These are phyloP conservation scores for Secale cereale DNA, from an alignment of 176 grass and related monocot genomes.

Conservation along the genomic window DNA sequence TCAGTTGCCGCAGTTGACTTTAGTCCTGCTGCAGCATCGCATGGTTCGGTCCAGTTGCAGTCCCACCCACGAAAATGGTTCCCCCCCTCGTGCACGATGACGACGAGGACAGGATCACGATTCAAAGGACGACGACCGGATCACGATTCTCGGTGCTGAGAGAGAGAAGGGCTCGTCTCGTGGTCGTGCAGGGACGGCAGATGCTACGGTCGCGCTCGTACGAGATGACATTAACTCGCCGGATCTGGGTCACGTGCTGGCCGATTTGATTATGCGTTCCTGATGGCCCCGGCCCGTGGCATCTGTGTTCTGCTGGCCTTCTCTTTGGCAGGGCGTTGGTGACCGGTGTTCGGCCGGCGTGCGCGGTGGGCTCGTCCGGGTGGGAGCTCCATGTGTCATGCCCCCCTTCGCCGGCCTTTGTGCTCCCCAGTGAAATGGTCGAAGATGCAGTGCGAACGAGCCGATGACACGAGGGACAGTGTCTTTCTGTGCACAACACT, in stretches of 20 bases:
- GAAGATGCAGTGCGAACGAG: no score
- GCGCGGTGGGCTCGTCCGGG: background rate
- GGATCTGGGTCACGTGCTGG: background rate
- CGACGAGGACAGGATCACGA: no score
- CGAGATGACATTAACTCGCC: background rate
- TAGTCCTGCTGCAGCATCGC: background rate
- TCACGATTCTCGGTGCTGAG: background rate
- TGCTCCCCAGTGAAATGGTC: no score
- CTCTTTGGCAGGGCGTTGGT: background rate
- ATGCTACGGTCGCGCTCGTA: background rate
- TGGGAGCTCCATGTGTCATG: background rate
- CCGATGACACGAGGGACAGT: no score
- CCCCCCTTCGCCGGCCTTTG: background rate
- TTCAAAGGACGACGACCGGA: background rate
- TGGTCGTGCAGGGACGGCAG: background rate
- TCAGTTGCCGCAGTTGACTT: background rate
- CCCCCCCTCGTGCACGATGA: no score
- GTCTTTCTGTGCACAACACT: no score
- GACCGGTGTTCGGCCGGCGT: background rate
- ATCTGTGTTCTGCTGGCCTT: background rate
- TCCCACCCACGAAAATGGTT: no score
- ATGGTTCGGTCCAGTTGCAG: background rate
- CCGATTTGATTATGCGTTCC: background rate
- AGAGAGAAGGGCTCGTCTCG: constrained; percentile 14
- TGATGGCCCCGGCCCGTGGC: background rate